Conservation (phyloP, 495 filamentous ascomycete species). For the Thozetella sp. region DNA sequence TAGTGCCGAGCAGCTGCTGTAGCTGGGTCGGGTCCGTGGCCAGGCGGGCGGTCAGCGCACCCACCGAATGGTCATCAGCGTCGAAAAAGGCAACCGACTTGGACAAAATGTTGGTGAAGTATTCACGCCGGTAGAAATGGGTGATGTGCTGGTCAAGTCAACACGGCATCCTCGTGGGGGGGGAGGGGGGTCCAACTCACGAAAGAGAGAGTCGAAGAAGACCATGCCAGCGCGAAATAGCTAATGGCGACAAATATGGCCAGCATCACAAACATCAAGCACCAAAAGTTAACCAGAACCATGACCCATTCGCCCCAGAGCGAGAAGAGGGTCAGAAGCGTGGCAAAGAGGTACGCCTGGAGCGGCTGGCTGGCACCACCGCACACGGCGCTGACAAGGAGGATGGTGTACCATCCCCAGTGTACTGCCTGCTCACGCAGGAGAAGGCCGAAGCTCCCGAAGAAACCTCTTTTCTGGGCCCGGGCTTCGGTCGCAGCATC, state of each 20-base stretch:
- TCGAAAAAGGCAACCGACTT: constrained; percentile 63
- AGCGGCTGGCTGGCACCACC: constrained; percentile 50
- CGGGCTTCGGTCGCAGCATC: constrained; percentile 4
- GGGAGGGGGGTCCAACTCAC: constrained; percentile 23
- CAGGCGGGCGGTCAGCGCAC: constrained; percentile 51
- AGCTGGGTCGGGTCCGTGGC: constrained; percentile 62
- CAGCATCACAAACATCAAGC: constrained; percentile 65
- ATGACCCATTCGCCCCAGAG: constrained; percentile 39
- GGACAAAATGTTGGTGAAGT: constrained; percentile 58
- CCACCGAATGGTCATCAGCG: constrained; percentile 45
- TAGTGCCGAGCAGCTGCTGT: constrained; percentile 62
- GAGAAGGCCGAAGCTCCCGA: constrained; percentile 43
- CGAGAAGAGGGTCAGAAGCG: constrained; percentile 48
- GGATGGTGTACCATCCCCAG: constrained; percentile 49
- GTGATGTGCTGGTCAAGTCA: constrained; percentile 39
- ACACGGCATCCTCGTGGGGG: not conserved
- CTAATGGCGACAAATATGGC: constrained; percentile 49
- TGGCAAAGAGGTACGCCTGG: constrained; percentile 52
- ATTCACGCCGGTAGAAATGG: constrained; percentile 56
- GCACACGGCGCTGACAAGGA: constrained; percentile 46
- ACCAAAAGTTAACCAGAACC: constrained; percentile 57
- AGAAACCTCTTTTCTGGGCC: constrained; percentile 33
- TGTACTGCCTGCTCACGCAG: constrained; percentile 46
- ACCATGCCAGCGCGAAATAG: constrained; percentile 56
- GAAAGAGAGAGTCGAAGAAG: constrained; percentile 52